Percentiles rank a stretch among this genome's conserved stretches.
Conservation (phyloP, 306 rosid genomes). For the Vigna mungo region DNA sequence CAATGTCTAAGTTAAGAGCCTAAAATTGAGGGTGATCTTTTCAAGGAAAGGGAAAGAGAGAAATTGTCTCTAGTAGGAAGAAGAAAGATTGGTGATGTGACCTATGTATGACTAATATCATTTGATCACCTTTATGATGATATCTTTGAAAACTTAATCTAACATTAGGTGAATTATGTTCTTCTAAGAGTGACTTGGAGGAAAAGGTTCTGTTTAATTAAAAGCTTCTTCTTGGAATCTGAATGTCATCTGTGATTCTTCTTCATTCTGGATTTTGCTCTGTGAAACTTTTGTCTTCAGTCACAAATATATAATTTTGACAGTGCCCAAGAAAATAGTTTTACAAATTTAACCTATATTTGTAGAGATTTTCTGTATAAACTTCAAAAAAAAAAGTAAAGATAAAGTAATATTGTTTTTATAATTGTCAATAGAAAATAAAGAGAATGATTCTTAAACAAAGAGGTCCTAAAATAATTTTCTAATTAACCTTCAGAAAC, state of each 20-base stretch:
- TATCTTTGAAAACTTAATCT: not conserved
- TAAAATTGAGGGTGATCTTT: slow-evolving; percentile 2
- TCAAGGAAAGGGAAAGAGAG: not conserved
- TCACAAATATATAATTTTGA: not conserved
- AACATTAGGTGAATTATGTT: not conserved
- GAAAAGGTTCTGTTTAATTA: not conserved
- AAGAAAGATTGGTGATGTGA: slow-evolving; percentile 19
- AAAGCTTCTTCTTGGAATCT: slow-evolving; percentile 11
- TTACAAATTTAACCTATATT: not conserved
- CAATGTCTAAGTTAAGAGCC: slow-evolving; percentile 4
- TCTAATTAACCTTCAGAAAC: not conserved
- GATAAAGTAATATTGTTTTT: not conserved
- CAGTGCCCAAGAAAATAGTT: not conserved
- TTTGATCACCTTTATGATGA: slow-evolving; percentile 25
- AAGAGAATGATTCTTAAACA: not conserved
- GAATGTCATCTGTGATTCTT: slow-evolving; percentile 1
- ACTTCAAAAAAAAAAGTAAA: not conserved
- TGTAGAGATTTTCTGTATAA: not conserved
- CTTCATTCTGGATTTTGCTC: not conserved
- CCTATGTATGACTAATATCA: slow-evolving; percentile 6
- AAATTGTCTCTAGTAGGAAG: not conserved
- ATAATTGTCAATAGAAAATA: not conserved
- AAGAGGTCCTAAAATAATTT: not conserved
- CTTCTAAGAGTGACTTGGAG: not conserved
- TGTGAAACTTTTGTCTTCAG: not conserved